phyloP scores from a whole-genome alignment of 2,329 filamentous ascomycete species.

The Diaporthe humulicola region DNA sequence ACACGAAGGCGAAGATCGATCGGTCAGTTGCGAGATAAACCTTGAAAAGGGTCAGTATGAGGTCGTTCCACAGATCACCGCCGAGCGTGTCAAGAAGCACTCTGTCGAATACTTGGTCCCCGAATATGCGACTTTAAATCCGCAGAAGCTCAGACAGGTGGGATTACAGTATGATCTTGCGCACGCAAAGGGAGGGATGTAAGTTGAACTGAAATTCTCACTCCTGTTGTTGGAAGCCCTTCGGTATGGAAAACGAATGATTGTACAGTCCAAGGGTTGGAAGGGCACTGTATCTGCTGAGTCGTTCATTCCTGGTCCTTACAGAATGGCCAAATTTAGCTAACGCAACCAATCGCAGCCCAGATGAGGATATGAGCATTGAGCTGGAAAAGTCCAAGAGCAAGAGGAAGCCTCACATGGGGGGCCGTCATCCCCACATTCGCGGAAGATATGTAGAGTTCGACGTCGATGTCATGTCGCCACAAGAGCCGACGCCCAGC shows the following conservation, averaged over 20 bases:
- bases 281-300: neutral
- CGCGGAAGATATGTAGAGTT: slow-evolving; percentile 46
- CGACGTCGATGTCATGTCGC: slow-evolving; percentile 37
- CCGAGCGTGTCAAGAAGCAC: slow-evolving; percentile 57
- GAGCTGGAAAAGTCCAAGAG: slow-evolving; percentile 45
- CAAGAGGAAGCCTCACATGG: slow-evolving; percentile 44
- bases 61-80: slow-evolving; percentile 77
- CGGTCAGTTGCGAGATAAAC: slow-evolving; percentile 78
- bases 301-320: neutral
- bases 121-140: slow-evolving; percentile 56
- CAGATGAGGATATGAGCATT: slow-evolving; percentile 60
- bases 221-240: too few species aligned
- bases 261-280: neutral
- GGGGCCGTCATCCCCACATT: neutral
- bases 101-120: slow-evolving; percentile 73
- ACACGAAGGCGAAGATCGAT: slow-evolving; percentile 65
- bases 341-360: neutral
- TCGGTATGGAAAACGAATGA: too few species aligned
- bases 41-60: slow-evolving; percentile 78
- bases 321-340: neutral
- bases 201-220: neutral
- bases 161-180: slow-evolving; percentile 73
- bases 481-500: slow-evolving; percentile 40
- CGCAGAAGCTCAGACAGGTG: slow-evolving; percentile 74
- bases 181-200: slow-evolving; percentile 68